These are phyloP conservation scores for Rhododendron ovatum DNA, from an alignment of 148 eudicot genomes.

Conservation along the genomic window DNA sequence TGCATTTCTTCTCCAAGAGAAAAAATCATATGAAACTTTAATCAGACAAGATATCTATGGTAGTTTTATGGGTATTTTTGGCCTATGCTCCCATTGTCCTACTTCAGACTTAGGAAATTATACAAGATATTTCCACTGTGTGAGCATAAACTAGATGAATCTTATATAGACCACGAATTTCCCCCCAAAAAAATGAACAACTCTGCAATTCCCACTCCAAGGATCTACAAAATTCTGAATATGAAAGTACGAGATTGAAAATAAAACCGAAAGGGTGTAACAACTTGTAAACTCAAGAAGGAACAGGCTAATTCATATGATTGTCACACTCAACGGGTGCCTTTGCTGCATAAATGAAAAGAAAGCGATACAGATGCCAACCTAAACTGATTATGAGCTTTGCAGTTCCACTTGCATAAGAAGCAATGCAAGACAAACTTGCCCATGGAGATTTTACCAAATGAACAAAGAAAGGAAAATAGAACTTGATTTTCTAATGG, in stretches of 20 bases:
- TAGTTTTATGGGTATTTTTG: background rate
- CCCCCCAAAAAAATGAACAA: background rate
- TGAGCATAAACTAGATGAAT: background rate
- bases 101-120: background rate
- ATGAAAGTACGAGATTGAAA: background rate
- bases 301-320: background rate
- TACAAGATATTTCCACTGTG: background rate
- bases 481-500: background rate
- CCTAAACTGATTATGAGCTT: background rate
- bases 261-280: background rate
- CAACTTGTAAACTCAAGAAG: background rate
- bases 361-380: background rate
- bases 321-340: background rate
- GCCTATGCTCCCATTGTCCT: background rate
- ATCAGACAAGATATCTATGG: background rate
- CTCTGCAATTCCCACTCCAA: background rate
- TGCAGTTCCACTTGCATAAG: background rate
- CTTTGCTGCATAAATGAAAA: background rate
- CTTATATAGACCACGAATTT: background rate
- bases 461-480: conserved; percentile 2
- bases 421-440: background rate
- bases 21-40: background rate
- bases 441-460: background rate
- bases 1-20: background rate
- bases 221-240: background rate